These are phyloP conservation scores for Pachysandra terminalis DNA, from an alignment of 164 flowering plant genomes.

Conservation along the genomic window DNA sequence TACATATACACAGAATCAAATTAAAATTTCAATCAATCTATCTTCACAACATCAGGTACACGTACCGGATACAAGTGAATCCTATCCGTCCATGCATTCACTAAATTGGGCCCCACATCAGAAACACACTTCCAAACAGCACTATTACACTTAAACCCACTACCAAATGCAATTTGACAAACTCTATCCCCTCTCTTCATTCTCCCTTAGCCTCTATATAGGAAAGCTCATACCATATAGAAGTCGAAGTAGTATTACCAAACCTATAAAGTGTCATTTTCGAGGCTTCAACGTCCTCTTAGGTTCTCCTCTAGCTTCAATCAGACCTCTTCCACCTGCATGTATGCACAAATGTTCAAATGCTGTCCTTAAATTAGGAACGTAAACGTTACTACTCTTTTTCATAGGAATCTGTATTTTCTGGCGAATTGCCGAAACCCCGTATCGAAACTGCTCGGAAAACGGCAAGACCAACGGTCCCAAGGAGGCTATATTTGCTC, in stretches of 20 bases:
- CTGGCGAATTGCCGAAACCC: conserved; percentile 6
- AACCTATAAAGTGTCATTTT: conserved; percentile 23
- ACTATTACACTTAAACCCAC: conserved; percentile 21
- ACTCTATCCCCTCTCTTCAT: conserved; percentile 19
- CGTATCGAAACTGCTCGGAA: conserved; percentile 26
- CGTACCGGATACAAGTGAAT: conserved; percentile 17
- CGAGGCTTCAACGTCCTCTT: conserved; percentile 12
- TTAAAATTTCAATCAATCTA: too few relatives aligned
- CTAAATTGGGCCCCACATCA: conserved; percentile 1
- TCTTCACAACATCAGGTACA: conserved; percentile 6
- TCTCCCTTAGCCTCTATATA: conserved; percentile 19
- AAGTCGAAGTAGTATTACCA: conserved; percentile 21
- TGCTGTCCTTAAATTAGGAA: conserved; percentile 15
- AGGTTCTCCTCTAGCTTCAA: conserved; percentile 9
- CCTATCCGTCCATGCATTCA: conserved; percentile 22
- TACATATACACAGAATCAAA: too few relatives aligned
- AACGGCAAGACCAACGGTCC: conserved; percentile 42
- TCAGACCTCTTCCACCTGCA: conserved; percentile 18
- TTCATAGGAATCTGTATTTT: conserved; percentile 8
- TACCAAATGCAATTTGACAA: conserved; percentile 21
- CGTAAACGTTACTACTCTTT: background rate
- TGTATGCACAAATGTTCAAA: conserved; percentile 19
- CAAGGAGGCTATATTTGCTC: conserved; percentile 21
- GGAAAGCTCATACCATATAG: conserved; percentile 18
- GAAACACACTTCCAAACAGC: conserved; percentile 24